Base-by-base conservation (phyloP, 495 filamentous ascomycete genomes). In the Chaetomium fimeti region DNA sequence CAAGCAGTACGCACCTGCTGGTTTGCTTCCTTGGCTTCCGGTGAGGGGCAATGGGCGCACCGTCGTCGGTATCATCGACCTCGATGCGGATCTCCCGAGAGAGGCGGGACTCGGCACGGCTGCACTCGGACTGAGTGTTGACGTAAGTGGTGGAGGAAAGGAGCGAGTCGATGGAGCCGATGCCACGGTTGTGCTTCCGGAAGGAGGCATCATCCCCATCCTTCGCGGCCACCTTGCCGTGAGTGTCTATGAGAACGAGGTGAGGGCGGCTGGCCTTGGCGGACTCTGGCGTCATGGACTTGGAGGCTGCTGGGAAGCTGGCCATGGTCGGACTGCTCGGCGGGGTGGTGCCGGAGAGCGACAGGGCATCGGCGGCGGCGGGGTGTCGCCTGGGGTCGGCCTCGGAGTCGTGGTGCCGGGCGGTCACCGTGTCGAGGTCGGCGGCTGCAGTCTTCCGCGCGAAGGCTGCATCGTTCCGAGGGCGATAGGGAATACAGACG, bases 121-220 rank as follows among this genome's bases (percentile, higher is more conserved):
- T 72, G 55, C 69, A 74, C 56, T 72, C 69, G 47, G 71, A 74
- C 24, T 72, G 69, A 11, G 71, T 74, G 65, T 74, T 74, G 57
- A 74, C 71, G 58, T 68, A 74, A 0, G 71, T 74, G n/a, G 71
- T 74, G 29, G 71, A 72, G 18, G 71, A 66, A 16, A 74, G 68
- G 60, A 74, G 67, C 29, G 71, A 74, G 64, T 74, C 71, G 57
- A 74, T 74, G 15, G 71, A 74, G 43, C 68, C 71, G 29, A 74
- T 65, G 62, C 64, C 69, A 6, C 71, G 69, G 55, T 70, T 60
- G 60, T 70, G 67, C 32, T 63, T 68, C 12, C 71, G 71, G 52
- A 72, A 69, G 49, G 60, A 57, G 8, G 54, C 38, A 20, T 63
- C 66, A 12, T 64, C 57, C 0, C 28, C 4, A 22, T 67, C 61